Conservation (phyloP, 768 basidiomycete species). For the Tylopilus subfusipes region DNA sequence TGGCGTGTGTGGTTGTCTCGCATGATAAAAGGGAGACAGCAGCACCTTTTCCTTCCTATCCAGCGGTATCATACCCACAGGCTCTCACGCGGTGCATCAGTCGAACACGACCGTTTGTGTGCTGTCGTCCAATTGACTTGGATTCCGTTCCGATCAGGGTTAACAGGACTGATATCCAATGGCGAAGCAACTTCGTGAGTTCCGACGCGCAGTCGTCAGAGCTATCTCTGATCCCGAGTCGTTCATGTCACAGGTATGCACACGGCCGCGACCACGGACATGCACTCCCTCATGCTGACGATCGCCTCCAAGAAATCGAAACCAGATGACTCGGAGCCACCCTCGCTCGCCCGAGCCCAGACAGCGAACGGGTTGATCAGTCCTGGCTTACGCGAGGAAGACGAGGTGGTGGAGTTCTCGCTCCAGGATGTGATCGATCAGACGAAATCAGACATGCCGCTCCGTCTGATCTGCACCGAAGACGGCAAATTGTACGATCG, state of each 20-base stretch:
- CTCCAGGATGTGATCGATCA: slow-evolving; percentile 15
- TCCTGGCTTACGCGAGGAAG: not conserved
- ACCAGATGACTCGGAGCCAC: no score
- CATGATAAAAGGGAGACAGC: no score
- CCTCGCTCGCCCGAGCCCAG: not conserved
- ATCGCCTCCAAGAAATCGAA: not conserved
- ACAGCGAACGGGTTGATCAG: not conserved
- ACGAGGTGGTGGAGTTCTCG: not conserved
- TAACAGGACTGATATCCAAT: not conserved
- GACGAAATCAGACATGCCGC: slow-evolving; percentile 20
- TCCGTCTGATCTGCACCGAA: slow-evolving; percentile 24
- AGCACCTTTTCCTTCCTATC: no score
- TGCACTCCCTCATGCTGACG: not conserved
- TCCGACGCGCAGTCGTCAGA: slow-evolving; percentile 22
- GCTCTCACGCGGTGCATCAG: not conserved
- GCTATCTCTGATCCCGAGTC: slow-evolving; percentile 17
- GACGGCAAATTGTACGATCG: slow-evolving; percentile 24
- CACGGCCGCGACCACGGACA: no score
- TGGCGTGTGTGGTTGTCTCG: no score
- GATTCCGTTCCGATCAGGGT: not conserved
- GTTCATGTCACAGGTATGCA: slow-evolving; percentile 7
- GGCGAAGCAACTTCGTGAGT: slow-evolving; percentile 1
- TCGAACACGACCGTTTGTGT: no score
- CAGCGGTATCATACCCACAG: no score
- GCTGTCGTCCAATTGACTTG: not conserved